A percentile compares a stretch with the other conserved stretches of the same genome.
These are phyloP conservation scores for Plantago major DNA, from an alignment of 257 asterid genomes.

Conservation along the genomic window DNA sequence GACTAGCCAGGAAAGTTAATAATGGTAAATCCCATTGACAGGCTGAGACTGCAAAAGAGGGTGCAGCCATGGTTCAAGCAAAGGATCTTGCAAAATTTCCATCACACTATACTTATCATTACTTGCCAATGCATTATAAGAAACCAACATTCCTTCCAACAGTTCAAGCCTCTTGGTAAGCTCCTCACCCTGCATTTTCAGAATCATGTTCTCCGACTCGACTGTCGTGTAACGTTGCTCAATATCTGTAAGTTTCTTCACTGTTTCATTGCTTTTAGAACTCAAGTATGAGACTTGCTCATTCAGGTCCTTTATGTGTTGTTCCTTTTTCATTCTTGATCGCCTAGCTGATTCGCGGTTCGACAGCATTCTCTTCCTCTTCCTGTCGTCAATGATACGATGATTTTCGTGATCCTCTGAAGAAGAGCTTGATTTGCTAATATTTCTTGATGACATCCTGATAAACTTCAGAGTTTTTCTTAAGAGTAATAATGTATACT, in stretches of 20 bases:
- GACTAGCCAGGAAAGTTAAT: slow-evolving; percentile 14
- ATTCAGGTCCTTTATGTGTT: slow-evolving; percentile 50
- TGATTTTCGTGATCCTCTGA: slow-evolving; percentile 27
- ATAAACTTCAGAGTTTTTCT: not conserved
- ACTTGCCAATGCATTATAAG: slow-evolving; percentile 13
- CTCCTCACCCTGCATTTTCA: slow-evolving; percentile 38
- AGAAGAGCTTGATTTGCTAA: slow-evolving; percentile 28
- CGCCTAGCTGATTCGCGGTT: slow-evolving; percentile 68
- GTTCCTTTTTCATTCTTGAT: slow-evolving; percentile 64
- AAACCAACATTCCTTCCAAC: slow-evolving; percentile 26
- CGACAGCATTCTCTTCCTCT: slow-evolving; percentile 59
- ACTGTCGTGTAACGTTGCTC: slow-evolving; percentile 17
- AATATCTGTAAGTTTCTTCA: slow-evolving; percentile 24
- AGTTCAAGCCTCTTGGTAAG: slow-evolving; percentile 39
- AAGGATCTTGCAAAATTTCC: slow-evolving; percentile 30
- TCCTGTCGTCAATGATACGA: slow-evolving; percentile 40
- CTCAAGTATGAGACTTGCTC: slow-evolving; percentile 31
- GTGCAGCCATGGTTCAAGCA: slow-evolving; percentile 32
- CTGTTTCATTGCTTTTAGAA: slow-evolving; percentile 20
- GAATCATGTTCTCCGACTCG: slow-evolving; percentile 40
- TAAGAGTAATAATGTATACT: not conserved
- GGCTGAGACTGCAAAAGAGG: slow-evolving; percentile 28
- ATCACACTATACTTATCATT: slow-evolving; percentile 18
- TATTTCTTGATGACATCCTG: slow-evolving; percentile 34
- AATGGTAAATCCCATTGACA: slow-evolving; percentile 41